A percentile compares a stretch with the other conserved stretches of the same genome.
Conservation (phyloP, 495 filamentous ascomycete species). For the Lasiosphaeria ovina region DNA sequence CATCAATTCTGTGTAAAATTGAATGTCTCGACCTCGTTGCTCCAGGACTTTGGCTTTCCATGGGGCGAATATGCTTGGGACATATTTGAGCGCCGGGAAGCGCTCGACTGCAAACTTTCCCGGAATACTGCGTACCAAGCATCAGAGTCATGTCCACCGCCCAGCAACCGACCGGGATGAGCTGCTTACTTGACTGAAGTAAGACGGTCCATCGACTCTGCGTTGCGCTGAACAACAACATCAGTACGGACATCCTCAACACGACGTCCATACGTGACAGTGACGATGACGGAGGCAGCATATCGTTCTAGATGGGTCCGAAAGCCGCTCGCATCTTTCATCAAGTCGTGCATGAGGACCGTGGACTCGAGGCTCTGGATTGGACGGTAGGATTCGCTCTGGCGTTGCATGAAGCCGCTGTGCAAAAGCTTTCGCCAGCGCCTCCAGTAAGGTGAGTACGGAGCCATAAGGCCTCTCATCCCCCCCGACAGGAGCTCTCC, state of each 20-base stretch:
- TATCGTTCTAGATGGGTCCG: constrained; percentile 50
- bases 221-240: constrained; percentile 50
- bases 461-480: constrained; percentile 49
- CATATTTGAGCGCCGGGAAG: constrained; percentile 53
- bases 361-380: constrained; percentile 56
- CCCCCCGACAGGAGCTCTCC: constrained; percentile 51
- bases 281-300: constrained; percentile 57
- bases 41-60: constrained; percentile 56
- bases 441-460: constrained; percentile 52
- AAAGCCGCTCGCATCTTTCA: constrained; percentile 31
- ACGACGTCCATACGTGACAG: constrained; percentile 57
- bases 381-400: constrained; percentile 51
- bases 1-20: constrained; percentile 51
- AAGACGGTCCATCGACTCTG: constrained; percentile 55
- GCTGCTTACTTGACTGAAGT: constrained; percentile 50
- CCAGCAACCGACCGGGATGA: constrained; percentile 1
- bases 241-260: constrained; percentile 54
- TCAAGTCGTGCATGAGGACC: constrained; percentile 48
- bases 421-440: constrained; percentile 57
- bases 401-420: constrained; percentile 53
- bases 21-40: constrained; percentile 49
- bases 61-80: constrained; percentile 54
- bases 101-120: constrained; percentile 58
- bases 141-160: neutral
- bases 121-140: constrained; percentile 40